These are phyloP conservation scores for Colletotrichum simmondsii DNA, from an alignment of 2,329 filamentous ascomycete genomes.

Conservation along the genomic window DNA sequence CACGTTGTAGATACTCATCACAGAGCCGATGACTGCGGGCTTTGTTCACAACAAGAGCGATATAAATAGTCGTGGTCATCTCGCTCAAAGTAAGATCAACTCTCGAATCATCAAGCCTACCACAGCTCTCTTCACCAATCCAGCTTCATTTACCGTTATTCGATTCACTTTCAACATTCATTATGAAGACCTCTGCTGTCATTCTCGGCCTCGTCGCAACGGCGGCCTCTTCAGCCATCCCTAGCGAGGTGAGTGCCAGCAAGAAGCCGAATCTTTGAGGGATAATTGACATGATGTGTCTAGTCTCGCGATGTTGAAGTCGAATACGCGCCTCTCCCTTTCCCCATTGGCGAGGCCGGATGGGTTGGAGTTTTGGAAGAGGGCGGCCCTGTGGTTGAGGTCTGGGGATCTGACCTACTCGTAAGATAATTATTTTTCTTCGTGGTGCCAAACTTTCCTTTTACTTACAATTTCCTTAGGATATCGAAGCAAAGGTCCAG, in stretches of 20 bases:
- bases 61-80: too few relatives aligned
- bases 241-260: background rate
- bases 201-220: background rate
- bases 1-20: too few relatives aligned
- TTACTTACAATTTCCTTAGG: background rate
- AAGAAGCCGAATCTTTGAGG: background rate
- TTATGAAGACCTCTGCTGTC: background rate
- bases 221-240: background rate
- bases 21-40: too few relatives aligned
- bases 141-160: too few relatives aligned
- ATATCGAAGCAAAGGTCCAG: background rate
- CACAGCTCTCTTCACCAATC: too few relatives aligned
- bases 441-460: background rate
- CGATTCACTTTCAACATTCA: background rate
- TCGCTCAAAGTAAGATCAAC: too few relatives aligned
- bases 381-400: slow-evolving; percentile 3
- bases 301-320: background rate
- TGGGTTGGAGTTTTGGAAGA: slow-evolving; percentile 1
- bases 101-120: too few relatives aligned
- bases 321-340: background rate
- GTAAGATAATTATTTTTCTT: background rate
- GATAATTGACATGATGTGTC: background rate
- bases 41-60: too few relatives aligned
- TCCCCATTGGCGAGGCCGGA: slow-evolving; percentile 8
- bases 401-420: slow-evolving; percentile 5